Evolutionary conservation across 2,329 filamentous ascomycete species (phyloP), one percentile per base, ranked within the genome.

Genomic region (Samsoniella hepiali): DNA sequence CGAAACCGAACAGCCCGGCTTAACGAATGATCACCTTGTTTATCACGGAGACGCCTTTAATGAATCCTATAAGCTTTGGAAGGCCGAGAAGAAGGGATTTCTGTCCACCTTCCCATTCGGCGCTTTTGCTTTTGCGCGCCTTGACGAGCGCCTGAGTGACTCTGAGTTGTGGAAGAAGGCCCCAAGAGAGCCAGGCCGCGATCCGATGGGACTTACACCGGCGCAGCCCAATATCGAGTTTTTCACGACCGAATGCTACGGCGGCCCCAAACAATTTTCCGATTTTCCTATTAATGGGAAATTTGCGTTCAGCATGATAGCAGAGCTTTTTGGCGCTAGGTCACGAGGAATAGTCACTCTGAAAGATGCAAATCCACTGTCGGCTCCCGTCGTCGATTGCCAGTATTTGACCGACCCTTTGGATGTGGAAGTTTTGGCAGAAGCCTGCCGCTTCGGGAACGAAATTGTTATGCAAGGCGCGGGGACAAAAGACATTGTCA

Each of bases 31-130:
- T 70, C 72, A 82, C 22, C 68, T 72, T 3, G 78, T 84, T 49
- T 84, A 85, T 72, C 84, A 86, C 65, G 78, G 77, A 40, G 76
- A 84, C 66, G 82, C 79, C 32, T 74, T 83, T 22, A 74, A 76
- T 13, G 79, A 80, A 59, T 79, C 82, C 0, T 83, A 84, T 68
- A 72, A 77, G 13, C 77, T 83, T 55, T 89, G 84, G 80, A 81
- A 84, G 70, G 80, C 85, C 36, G 79, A 83, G 58, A 86, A 86
- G 68, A 76, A 78, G 2, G 86, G 87, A 1, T 77, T 85, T 40
- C 74, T 88, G 1, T 84, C 86, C 1, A 82, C 79, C 0, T 88
- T 88, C 68, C 86, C 86, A 10, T 89, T 88, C 59, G 86, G 86
- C 47, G 78, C 79, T 11, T 88, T 88, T 59, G 85, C 81, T 11